Evolutionary conservation across 768 basidiomycete species (phyloP), one percentile per base, ranked within the genome.

Genomic region (Suillus ampliporus): DNA sequence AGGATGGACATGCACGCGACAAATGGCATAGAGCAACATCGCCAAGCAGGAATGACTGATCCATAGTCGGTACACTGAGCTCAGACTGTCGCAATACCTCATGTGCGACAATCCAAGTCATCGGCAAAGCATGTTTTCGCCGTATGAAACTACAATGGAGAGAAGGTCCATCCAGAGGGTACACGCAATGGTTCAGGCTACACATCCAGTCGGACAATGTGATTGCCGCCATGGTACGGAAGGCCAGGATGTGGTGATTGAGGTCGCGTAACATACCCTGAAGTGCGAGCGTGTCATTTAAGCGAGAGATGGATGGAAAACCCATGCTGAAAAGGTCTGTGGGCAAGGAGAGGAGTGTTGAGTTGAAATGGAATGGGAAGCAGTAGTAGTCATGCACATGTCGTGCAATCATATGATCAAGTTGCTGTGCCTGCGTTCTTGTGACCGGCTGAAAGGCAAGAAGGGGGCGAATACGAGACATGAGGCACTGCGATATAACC

Each of bases 241-340:
- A 76, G 0, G 62, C 54, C 0, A 37, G 26, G 11, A 74, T 68
- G 13, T 70, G 70, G 34, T 73, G 72, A 40, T 74, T 72, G 0
- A 74, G 67, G 38, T 75, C 70, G 0, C 69, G 64, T 5, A n/a
- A 23, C 0, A 74, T 59, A 0, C 73, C 71, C 19, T 68, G 40
- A 0, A 74, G 53, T 0, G 69, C 69, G 1, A 70, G 57, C 0
- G 63, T 46, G 0, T 59, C 60, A 52, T 75, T 75, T 7, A 74
- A 64, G 1, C 64, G 51, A 1, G 65, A 14, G 2, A 38, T 38
- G 38, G 38, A 38, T 2, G 38, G 38, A 38, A 38, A 38, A 38
- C 38, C 38, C 41, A 43, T 43, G 19, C 19, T 19, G 2, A 43
- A 19, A 19, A 43, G 19, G 41, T 43, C 17, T 19, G 19, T 43